A percentile compares a stretch with the other conserved stretches of the same genome.
Conservation (phyloP, 129 eudicot species). For the Kitagawia praeruptora region DNA sequence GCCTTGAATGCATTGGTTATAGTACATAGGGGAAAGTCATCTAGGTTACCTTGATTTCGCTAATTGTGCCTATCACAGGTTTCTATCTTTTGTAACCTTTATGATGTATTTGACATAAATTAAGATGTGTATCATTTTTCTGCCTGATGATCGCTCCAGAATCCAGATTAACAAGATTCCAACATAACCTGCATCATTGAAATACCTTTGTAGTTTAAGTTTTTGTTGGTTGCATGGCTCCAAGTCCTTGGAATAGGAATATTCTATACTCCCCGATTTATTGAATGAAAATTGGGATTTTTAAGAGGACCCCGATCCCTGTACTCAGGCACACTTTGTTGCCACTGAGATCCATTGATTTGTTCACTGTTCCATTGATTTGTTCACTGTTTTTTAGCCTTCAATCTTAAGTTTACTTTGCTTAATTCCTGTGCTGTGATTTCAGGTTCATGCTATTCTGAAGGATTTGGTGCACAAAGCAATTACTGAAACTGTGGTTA, state of each 20-base stretch:
- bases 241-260: background rate
- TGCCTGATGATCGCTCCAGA: background rate
- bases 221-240: background rate
- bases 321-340: background rate
- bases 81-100: background rate
- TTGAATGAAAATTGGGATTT: background rate
- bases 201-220: background rate
- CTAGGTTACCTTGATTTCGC: background rate
- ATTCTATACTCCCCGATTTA: background rate
- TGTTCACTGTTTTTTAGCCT: background rate
- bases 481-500: slow-evolving; percentile 66
- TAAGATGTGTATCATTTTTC: background rate
- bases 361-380: background rate
- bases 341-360: background rate
- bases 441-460: slow-evolving; percentile 81
- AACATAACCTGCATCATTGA: background rate
- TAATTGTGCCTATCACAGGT: background rate
- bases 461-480: slow-evolving; percentile 89
- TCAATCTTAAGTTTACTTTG: background rate
- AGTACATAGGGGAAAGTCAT: background rate
- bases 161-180: background rate
- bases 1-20: background rate
- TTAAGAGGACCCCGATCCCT: background rate
- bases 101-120: background rate
- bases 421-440: slow-evolving; percentile 12